Conservation (phyloP, 352 stramenopile genomes). For the Pythium utonaiense region DNA sequence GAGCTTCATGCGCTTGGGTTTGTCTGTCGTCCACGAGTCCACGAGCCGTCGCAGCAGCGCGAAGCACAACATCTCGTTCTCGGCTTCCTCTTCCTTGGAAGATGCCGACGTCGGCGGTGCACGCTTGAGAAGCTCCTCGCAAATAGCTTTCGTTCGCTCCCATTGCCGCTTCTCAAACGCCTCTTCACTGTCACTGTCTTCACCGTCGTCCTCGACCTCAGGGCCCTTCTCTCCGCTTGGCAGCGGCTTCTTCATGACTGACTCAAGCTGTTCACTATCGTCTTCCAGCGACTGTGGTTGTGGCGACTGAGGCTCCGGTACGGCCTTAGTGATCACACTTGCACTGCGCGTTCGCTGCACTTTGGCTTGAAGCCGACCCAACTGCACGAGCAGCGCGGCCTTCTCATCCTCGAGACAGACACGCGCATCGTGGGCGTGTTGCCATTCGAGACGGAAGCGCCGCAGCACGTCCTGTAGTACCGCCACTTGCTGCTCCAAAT, state of each 20-base stretch:
- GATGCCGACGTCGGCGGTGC: conserved; percentile 11
- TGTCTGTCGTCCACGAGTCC: conserved; percentile 67
- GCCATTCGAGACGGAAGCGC: conserved; percentile 49
- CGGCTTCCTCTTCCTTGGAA: conserved; percentile 34
- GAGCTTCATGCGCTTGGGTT: conserved; percentile 64
- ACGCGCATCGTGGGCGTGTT: conserved; percentile 35
- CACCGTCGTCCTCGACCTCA: neutral
- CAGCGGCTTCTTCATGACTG: neutral
- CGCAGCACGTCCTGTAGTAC: conserved; percentile 50
- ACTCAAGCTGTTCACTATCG: neutral
- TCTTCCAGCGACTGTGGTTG: neutral
- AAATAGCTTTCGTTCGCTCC: conserved; percentile 37
- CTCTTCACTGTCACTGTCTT: conserved; percentile 3
- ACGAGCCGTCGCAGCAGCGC: conserved; percentile 52
- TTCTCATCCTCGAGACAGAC: conserved; percentile 40
- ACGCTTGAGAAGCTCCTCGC: conserved; percentile 33
- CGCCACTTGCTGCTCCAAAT: conserved; percentile 45
- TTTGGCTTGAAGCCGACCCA: conserved; percentile 22
- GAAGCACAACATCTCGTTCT: conserved; percentile 57
- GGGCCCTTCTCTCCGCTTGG: neutral
- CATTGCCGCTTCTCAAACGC: conserved; percentile 18
- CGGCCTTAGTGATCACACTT: conserved; percentile 2
- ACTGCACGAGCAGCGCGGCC: conserved; percentile 31
- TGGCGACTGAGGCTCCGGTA: neutral
- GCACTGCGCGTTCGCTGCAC: conserved; percentile 20